These are phyloP conservation scores for Colletotrichum sp. DNA, from an alignment of 2,329 filamentous ascomycete genomes.

Conservation along the genomic window DNA sequence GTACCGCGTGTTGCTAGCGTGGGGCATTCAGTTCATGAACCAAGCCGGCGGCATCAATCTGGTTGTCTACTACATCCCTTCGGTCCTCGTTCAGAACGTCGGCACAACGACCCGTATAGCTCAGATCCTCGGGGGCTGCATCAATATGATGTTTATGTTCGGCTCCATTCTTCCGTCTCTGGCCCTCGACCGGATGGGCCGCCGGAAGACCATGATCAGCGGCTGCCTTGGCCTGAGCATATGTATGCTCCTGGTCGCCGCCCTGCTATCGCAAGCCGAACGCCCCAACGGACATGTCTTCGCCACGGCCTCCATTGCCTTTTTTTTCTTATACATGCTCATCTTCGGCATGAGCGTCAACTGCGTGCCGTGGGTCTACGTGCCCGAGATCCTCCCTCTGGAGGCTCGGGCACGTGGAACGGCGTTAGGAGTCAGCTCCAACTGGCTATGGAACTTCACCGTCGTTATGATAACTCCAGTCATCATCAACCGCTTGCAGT, in stretches of 20 bases:
- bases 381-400: not conserved
- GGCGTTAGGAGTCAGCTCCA: not conserved
- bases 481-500: not conserved
- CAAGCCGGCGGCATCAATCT: not conserved
- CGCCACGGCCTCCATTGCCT: not conserved
- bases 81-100: not conserved
- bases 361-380: not conserved
- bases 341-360: not conserved
- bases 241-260: not conserved
- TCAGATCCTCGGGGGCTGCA: not conserved
- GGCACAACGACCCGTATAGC: not conserved
- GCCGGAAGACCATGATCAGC: not conserved
- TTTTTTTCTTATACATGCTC: not conserved
- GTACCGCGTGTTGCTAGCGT: not conserved
- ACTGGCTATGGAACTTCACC: not conserved
- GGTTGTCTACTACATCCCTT: not conserved
- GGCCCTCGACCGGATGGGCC: not conserved
- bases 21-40: not conserved
- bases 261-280: not conserved
- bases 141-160: not conserved
- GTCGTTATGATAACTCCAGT: not conserved
- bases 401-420: not conserved
- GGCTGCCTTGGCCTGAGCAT: not conserved
- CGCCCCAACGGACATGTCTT: not conserved
- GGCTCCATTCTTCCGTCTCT: not conserved